Evolutionary conservation across 1,284 basidiomycete species (phyloP), one percentile per base, ranked within the genome.

Genomic region (Butyriboletus appendiculatus): DNA sequence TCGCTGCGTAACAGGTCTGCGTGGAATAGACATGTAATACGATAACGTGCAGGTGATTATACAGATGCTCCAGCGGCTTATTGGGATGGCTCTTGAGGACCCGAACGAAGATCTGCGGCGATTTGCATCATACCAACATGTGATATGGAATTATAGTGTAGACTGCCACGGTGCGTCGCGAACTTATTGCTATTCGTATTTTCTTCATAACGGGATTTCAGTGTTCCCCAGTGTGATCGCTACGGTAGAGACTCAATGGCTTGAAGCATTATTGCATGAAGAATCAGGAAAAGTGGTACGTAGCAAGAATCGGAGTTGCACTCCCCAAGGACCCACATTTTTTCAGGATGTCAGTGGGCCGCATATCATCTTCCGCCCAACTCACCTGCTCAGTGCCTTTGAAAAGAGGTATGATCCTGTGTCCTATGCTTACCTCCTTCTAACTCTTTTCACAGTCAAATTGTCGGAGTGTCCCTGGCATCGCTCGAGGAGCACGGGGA

Each of bases 81-180:
- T 82, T 40, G 62, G 67, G 14, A 45, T 74, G 10, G 73, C 73
- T 5, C 71, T 73, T 30, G 63, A 70, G 1, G 65, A 71, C 46
- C 63, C 63, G 12, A 46, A 58, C 14, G 66, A 65, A 15, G 68
- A 76, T 15, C 62, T 86, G 28, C 58, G 67, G 32, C 77, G 76
- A 45, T 62, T 85, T 37, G 67, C 79, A 14, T 65, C 76, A 4
- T 85, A 85, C 62, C 81, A 81, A 57, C 82, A 85, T 59, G 62
- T 82, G 12, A 43, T 77, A 39, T 88, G 85, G 86, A 63, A 68
- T 30, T 39, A 68, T 8, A 75, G 82, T 37, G 70, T 70, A 5
- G 66, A 56, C 10, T 60, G 68, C 58, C 59, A 77, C 78, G 62
- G 59, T 78, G 55, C 44, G 57, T 57, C 5, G 38, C 26, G 43